Evolutionary conservation across 495 filamentous ascomycete genomes (phyloP).

Genomic region (Xylaria venustula): DNA sequence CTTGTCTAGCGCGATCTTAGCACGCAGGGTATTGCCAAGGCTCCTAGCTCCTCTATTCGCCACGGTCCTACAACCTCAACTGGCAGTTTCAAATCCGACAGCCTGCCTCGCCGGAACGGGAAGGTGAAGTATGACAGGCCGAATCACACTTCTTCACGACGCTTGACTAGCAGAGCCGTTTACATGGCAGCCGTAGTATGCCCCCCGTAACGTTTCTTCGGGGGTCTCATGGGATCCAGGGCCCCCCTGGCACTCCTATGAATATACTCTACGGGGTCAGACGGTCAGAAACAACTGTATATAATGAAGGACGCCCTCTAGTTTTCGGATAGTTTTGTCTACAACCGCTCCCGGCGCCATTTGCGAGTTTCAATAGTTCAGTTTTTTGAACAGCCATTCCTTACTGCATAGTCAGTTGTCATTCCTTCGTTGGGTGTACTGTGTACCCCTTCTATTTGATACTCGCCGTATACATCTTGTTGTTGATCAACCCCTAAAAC

Average conservation of each 20-base stretch:
- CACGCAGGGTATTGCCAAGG: constrained; percentile 1
- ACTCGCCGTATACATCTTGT: background rate
- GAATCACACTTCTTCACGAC: constrained; percentile 3
- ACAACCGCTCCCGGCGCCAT: background rate
- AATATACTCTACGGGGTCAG: background rate
- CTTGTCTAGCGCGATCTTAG: constrained; percentile 12
- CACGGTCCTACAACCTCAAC: background rate
- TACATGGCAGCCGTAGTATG: background rate
- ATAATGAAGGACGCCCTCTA: constrained; percentile 1
- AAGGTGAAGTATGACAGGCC: background rate
- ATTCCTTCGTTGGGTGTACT: constrained; percentile 9
- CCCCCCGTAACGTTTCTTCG: constrained; percentile 4
- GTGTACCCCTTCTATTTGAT: constrained; percentile 7
- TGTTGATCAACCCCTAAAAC: constrained; percentile 1
- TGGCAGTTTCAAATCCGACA: constrained; percentile 11
- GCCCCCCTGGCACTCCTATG: background rate
- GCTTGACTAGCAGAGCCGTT: background rate
- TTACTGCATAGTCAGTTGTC: constrained; percentile 12
- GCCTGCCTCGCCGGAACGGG: constrained; percentile 11
- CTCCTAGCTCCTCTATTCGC: background rate
- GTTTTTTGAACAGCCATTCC: constrained; percentile 12
- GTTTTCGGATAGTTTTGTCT: background rate
- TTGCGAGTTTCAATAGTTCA: background rate
- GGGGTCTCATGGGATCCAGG: background rate
- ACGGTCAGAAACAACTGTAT: background rate